These are phyloP conservation scores for Apiotrichum domesticum DNA, from an alignment of 1,284 basidiomycete genomes.

Conservation along the genomic window DNA sequence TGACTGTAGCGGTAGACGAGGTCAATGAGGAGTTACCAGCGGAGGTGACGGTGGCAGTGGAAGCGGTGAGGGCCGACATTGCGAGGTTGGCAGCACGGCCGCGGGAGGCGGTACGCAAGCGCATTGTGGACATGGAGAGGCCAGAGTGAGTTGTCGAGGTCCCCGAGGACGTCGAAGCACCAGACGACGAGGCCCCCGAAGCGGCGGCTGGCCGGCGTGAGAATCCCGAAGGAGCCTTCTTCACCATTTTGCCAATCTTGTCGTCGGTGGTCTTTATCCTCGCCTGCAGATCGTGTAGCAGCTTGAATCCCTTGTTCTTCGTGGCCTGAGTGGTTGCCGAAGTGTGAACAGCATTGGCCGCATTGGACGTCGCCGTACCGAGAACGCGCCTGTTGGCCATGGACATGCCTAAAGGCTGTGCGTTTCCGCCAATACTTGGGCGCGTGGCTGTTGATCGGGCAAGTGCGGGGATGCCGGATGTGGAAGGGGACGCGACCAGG, in stretches of 20 bases:
- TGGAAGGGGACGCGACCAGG: constrained; percentile 17
- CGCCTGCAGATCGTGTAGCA: constrained; percentile 38
- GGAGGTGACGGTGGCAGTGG: constrained; percentile 2
- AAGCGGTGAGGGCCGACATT: background rate
- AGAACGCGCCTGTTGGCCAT: constrained; percentile 2
- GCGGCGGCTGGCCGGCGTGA: background rate
- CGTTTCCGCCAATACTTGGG: constrained; percentile 26
- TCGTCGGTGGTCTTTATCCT: constrained; percentile 39
- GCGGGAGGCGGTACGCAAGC: constrained; percentile 18
- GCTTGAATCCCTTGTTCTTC: constrained; percentile 34
- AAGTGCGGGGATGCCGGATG: constrained; percentile 29
- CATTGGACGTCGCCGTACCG: background rate
- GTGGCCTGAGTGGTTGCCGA: constrained; percentile 15
- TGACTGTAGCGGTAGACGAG: no score
- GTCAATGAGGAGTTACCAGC: no score
- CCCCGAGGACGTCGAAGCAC: background rate
- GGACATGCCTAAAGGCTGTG: constrained; percentile 5
- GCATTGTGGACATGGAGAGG: background rate
- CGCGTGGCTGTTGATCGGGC: constrained; percentile 31
- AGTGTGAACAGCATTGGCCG: background rate
- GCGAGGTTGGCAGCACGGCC: background rate
- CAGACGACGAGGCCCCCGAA: background rate
- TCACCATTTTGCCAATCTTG: constrained; percentile 24
- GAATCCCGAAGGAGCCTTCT: constrained; percentile 1
- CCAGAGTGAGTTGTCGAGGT: background rate